Evolutionary conservation across 768 basidiomycete species (phyloP).

Genomic region (Lactifluus pinguis): DNA sequence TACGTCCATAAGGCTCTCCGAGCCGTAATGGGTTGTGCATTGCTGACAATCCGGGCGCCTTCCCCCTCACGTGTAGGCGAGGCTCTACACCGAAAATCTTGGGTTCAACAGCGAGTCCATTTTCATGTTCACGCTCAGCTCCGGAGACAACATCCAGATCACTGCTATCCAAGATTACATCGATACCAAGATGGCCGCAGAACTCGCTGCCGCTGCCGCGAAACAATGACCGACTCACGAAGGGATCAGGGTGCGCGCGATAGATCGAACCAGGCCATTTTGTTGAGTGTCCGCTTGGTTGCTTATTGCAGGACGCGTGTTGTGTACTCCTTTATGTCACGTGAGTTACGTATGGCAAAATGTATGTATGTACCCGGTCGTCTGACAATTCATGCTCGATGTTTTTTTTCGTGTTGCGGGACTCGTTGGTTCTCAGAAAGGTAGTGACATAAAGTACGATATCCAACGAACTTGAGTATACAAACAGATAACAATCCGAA

Average conservation of each 20-base stretch:
- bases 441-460: no score
- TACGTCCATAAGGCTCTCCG: neutral
- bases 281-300: no score
- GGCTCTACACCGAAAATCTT: neutral
- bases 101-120: neutral
- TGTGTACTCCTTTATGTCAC: no score
- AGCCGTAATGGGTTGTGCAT: neutral
- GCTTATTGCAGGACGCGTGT: no score
- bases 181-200: slow-evolving; percentile 5
- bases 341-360: no score
- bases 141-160: slow-evolving; percentile 4
- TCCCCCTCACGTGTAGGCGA: neutral
- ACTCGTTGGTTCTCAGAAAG: no score
- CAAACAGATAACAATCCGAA: no score
- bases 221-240: neutral
- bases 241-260: neutral
- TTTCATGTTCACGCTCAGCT: neutral
- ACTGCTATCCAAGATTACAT: slow-evolving; percentile 4
- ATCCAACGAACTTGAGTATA: no score
- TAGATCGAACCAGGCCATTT: neutral
- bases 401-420: no score
- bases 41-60: neutral
- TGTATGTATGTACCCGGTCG: no score
- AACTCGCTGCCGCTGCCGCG: neutral
- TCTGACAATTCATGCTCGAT: no score